These are phyloP conservation scores for Pisolithus sp. DNA, from an alignment of 768 basidiomycete species.

Conservation along the genomic window DNA sequence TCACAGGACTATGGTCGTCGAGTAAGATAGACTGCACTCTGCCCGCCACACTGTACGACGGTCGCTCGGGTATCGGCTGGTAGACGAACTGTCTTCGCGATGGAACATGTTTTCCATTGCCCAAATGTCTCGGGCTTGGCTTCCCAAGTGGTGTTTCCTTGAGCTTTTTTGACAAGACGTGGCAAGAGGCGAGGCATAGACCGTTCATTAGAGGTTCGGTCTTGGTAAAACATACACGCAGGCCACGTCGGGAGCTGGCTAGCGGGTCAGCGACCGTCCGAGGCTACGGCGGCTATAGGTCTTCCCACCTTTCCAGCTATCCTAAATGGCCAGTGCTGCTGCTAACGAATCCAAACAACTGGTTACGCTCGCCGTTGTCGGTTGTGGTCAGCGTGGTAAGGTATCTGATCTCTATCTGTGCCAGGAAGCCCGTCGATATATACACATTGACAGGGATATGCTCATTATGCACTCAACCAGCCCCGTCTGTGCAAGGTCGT, in stretches of 20 bases:
- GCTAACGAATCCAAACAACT: slow-evolving; percentile 23
- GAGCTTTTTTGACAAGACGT: slow-evolving; percentile 47
- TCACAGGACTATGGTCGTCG: slow-evolving; percentile 48
- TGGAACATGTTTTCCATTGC: slow-evolving; percentile 4
- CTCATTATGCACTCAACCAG: slow-evolving; percentile 49
- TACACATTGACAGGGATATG: slow-evolving; percentile 44
- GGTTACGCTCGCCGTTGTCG: slow-evolving; percentile 70
- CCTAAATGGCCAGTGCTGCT: slow-evolving; percentile 10
- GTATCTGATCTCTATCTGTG: slow-evolving; percentile 31
- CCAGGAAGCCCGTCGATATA: neutral
- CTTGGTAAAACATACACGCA: neutral
- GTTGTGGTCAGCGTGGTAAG: slow-evolving; percentile 79
- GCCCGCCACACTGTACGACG: slow-evolving; percentile 40
- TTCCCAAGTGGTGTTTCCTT: slow-evolving; percentile 19
- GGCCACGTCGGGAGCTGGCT: neutral
- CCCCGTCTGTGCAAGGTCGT: slow-evolving; percentile 71
- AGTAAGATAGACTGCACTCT: slow-evolving; percentile 57
- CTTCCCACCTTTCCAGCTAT: neutral
- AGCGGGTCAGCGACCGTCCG: too few species aligned
- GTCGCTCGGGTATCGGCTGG: slow-evolving; percentile 28
- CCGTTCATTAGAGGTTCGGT: neutral
- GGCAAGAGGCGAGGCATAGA: slow-evolving; percentile 68
- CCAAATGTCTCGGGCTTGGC: slow-evolving; percentile 8
- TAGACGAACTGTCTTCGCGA: slow-evolving; percentile 27
- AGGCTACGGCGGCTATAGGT: too few species aligned